A percentile compares a stretch with the other conserved stretches of the same genome.
Conservation (phyloP, 108 stramenopile genomes). For the Discostella pseudostelligera region DNA sequence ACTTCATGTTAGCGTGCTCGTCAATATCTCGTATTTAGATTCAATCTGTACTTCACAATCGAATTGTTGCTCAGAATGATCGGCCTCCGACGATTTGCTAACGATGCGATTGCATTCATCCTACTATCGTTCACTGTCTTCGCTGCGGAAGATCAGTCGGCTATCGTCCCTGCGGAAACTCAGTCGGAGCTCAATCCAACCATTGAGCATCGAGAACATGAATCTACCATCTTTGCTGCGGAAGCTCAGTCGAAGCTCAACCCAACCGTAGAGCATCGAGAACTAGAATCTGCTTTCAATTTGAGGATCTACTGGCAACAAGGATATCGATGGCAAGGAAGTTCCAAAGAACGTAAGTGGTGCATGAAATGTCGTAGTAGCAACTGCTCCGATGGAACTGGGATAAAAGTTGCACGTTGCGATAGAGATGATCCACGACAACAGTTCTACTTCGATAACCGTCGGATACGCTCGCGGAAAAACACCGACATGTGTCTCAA, state of each 20-base stretch:
- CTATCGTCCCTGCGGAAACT: too few relatives aligned
- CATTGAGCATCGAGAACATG: background rate
- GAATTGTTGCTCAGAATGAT: too few relatives aligned
- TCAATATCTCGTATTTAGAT: too few relatives aligned
- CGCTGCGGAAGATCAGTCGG: too few relatives aligned
- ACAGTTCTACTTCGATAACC: constrained; percentile 37
- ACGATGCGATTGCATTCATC: too few relatives aligned
- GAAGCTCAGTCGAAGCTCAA: background rate
- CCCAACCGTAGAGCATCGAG: background rate
- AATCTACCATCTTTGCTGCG: background rate
- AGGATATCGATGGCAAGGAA: constrained; percentile 32
- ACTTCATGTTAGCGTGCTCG: too few relatives aligned
- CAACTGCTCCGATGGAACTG: constrained; percentile 22
- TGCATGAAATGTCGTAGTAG: constrained; percentile 31
- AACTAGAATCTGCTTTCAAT: constrained; percentile 2
- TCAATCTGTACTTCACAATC: too few relatives aligned
- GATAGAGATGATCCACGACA: constrained; percentile 25
- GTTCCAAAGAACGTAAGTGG: constrained; percentile 28
- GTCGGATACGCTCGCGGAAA: constrained; percentile 33
- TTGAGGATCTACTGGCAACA: constrained; percentile 15
- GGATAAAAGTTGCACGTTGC: constrained; percentile 25
- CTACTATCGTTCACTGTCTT: too few relatives aligned
- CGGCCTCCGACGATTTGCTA: too few relatives aligned
- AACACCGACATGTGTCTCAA: constrained; percentile 30
- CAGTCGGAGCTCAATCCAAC: background rate